Evolutionary conservation across 768 basidiomycete genomes (phyloP).

Genomic region (Leucocoprinus sp.): DNA sequence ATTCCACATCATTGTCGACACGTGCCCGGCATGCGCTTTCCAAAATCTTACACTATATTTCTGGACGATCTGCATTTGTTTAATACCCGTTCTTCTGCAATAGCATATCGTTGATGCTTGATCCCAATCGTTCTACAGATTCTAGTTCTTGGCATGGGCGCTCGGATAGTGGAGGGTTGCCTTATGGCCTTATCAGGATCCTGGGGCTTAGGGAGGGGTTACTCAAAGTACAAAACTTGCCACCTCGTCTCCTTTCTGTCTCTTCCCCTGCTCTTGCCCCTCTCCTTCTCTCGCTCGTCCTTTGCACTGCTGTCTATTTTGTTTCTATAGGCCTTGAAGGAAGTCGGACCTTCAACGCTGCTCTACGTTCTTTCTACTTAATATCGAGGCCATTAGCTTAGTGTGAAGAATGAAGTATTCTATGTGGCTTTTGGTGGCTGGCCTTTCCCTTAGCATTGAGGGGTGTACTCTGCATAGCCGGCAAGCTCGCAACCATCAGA

Average conservation of each 20-base stretch:
- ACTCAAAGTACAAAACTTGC: neutral
- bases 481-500: constrained; percentile 16
- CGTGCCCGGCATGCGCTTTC: neutral
- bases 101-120: no score
- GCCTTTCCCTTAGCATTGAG: constrained; percentile 21
- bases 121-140: no score
- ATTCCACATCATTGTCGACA: no score
- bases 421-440: constrained; percentile 19
- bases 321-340: no score
- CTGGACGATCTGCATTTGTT: neutral
- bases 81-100: neutral
- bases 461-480: constrained; percentile 15
- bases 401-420: constrained; percentile 13
- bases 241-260: neutral
- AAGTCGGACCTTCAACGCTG: no score
- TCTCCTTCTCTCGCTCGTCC: neutral
- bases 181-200: neutral
- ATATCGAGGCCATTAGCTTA: no score
- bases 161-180: neutral
- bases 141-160: neutral
- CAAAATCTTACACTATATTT: constrained; percentile 1
- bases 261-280: neutral
- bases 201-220: neutral
- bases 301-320: no score
- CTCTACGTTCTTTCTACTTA: no score